A percentile compares a stretch with the other conserved stretches of the same genome.
Evolutionary conservation across 169 alveolate genomes (phyloP).

Genomic region (Plasmodium malariae): DNA sequence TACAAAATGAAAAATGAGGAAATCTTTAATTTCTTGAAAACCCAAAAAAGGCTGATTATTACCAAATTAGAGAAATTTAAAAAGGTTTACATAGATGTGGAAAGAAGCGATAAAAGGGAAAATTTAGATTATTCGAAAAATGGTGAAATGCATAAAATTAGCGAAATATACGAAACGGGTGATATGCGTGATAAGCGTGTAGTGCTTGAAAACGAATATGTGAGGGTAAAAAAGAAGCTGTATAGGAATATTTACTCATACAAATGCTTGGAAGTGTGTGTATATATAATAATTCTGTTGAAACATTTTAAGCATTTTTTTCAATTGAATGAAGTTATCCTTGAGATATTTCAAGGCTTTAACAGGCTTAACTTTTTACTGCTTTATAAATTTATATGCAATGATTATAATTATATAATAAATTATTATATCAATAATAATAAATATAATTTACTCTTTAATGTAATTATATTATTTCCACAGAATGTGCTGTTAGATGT

Average conservation of each 20-base stretch:
- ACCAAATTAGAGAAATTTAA: conserved; percentile 49
- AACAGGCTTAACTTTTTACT: conserved; percentile 44
- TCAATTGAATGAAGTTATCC: conserved; percentile 68
- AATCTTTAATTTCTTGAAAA: conserved; percentile 65
- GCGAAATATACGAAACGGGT: too few species aligned
- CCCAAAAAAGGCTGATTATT: conserved; percentile 34
- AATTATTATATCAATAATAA: conserved; percentile 61
- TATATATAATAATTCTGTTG: conserved; percentile 52
- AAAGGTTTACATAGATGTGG: conserved; percentile 9
- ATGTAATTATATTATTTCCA: conserved; percentile 52
- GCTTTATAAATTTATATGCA: conserved; percentile 60
- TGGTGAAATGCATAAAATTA: not conserved
- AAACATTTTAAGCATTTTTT: conserved; percentile 72
- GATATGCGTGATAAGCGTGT: not conserved
- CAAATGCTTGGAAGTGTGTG: conserved; percentile 68
- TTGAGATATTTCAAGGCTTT: conserved; percentile 48
- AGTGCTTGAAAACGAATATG: not conserved
- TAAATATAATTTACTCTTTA: conserved; percentile 54
- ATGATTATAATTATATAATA: conserved; percentile 65
- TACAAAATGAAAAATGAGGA: conserved; percentile 74
- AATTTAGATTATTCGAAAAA: not conserved
- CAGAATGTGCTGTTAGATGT: conserved; percentile 66
- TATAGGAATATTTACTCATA: conserved; percentile 54
- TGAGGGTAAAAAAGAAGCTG: conserved; percentile 23
- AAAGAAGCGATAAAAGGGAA: not conserved